Evolutionary conservation across 768 basidiomycete genomes (phyloP), one percentile per base, ranked within the genome.

Genomic region (Lactarius pseudohatsudake): DNA sequence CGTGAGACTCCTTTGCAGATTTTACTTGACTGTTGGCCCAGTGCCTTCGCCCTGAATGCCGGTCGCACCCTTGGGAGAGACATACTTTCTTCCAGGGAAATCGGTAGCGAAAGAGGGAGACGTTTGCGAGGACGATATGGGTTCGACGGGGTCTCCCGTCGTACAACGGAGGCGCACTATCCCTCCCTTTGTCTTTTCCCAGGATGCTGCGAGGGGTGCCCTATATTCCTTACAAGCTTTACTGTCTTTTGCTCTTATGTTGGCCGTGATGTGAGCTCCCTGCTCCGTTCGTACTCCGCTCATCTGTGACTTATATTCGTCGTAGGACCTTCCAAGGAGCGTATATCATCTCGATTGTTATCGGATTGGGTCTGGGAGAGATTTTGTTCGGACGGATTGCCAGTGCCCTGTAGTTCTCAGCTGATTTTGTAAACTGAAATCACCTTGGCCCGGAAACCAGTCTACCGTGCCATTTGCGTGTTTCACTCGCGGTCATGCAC

Each of bases 291-390:
- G 28, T 57, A 28, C 34, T 30, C 4, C 22, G n/a, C 40, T 43
- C 20, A 4, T 28, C 61, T 13, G 13, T 45, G 43, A 64, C 54
- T 68, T 65, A 76, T 64, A 43, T 61, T 11, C 28, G 11, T 40
- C 68, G 62, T 72, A 96, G 93, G 94, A 90, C 90, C 7, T 95
- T 90, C 77, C 87, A 94, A 70, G 88, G 83, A 5, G 88, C 85
- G 34, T 96, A 85, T 73, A 81, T 95, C 64, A 84, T 96, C 41
- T 81, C 88, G 13, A 84, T 94, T 67, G 74, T 94, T 16, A 62
- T 85, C 2, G 94, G 93, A 1, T 77, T 89, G 36, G 89, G 86
- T 10, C 74, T 90, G 18, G 94, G 93, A 13, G 94, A 96, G 77
- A 75, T 86, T 18, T 63, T 88, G 40, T 90, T 92, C 71, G 89